These are phyloP conservation scores for Pestalotiopsis sp. DNA, from an alignment of 2,329 filamentous ascomycete species.

Conservation along the genomic window DNA sequence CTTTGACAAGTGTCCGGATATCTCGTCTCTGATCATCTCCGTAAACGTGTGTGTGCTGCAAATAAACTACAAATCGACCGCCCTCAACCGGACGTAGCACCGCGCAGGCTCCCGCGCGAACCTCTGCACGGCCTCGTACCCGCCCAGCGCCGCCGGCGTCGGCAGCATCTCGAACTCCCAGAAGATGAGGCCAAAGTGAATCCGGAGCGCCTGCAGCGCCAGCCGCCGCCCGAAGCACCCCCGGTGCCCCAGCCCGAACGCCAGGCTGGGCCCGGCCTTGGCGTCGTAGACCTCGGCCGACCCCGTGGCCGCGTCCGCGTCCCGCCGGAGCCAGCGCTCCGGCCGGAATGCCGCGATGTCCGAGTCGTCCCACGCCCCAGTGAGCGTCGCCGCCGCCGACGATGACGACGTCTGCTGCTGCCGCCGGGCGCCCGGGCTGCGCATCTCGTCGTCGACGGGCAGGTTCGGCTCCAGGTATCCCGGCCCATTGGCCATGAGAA, in stretches of 20 bases:
- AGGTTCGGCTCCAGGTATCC: slow-evolving; percentile 20
- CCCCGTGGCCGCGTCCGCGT: slow-evolving; percentile 5
- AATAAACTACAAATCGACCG: background rate
- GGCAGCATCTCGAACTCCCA: slow-evolving; percentile 21
- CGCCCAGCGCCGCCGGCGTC: slow-evolving; percentile 18
- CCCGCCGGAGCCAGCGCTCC: slow-evolving; percentile 21
- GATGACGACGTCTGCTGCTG: too few species aligned
- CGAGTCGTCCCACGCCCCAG: slow-evolving; percentile 18
- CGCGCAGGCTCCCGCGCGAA: slow-evolving; percentile 34
- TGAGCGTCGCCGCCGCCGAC: slow-evolving; percentile 2
- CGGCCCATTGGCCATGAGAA: slow-evolving; percentile 20
- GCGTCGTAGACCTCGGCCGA: slow-evolving; percentile 14
- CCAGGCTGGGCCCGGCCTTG: slow-evolving; percentile 18
- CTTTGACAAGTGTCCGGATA: too few species aligned
- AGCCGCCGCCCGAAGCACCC: slow-evolving; percentile 22
- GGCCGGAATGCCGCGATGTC: slow-evolving; percentile 21
- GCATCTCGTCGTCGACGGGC: slow-evolving; percentile 11
- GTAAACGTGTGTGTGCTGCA: too few species aligned
- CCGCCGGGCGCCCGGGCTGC: slow-evolving; percentile 16
- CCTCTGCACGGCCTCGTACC: slow-evolving; percentile 30
- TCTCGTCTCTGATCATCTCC: too few species aligned
- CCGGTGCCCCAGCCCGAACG: slow-evolving; percentile 21
- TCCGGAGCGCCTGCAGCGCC: slow-evolving; percentile 18
- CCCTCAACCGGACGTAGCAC: slow-evolving; percentile 28
- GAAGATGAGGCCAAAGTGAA: slow-evolving; percentile 21